Base-by-base conservation (phyloP, 2,329 filamentous ascomycete species). In the Aspergillus texensis region DNA sequence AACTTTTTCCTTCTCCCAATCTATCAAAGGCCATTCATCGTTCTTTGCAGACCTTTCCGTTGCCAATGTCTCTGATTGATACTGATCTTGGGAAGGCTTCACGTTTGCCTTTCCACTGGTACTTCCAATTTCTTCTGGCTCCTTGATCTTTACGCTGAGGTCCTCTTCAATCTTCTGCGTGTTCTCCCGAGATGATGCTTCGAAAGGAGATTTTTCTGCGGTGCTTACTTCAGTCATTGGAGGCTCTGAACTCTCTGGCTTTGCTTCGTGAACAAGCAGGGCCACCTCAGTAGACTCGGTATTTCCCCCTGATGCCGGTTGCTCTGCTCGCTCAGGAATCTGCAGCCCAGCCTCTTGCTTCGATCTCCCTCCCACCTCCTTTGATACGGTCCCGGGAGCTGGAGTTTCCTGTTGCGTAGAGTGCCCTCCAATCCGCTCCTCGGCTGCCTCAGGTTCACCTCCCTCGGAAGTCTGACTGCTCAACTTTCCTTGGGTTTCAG, bases 1-100 rank as follows among this genome's bases (percentile, higher is more conserved):
- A 46, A 67, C 60, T 57, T 72, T 70, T 36, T 65, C 67, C 58
- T 74, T 70, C 21, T 72, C 74, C 77, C 77, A 79, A 59, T 78
- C 76, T 68, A 79, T 79, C 36, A 69, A 61, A 60, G 77, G 77
- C 73, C 74, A 78, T 26, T 78, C 75, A n/a, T 77, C 74, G 21
- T 73, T 70, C 45, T 68, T 64, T 34, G 62, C 61, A 56, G 60
- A 52, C 30, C 65, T 63, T 11, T 53, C 32, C 34, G 46, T 28
- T 39, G 57, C 57, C n/a, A 32, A 24, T 39, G 41, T 46, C 26
- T 50, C 43, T 39, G 63, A 19, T 1, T 71, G 66, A 14, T 12
- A 34, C 45, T 65, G 46, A 21, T 43, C 48, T 34, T n/a, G 32
- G n/a, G 50, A n/a, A 34, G 39, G 56, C 39, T 63, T 46, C 57